A percentile compares a stretch with the other conserved stretches of the same genome.
phyloP scores from a whole-genome alignment of 805 yeast genomes.

The Cyberlindnera bimundalis region DNA sequence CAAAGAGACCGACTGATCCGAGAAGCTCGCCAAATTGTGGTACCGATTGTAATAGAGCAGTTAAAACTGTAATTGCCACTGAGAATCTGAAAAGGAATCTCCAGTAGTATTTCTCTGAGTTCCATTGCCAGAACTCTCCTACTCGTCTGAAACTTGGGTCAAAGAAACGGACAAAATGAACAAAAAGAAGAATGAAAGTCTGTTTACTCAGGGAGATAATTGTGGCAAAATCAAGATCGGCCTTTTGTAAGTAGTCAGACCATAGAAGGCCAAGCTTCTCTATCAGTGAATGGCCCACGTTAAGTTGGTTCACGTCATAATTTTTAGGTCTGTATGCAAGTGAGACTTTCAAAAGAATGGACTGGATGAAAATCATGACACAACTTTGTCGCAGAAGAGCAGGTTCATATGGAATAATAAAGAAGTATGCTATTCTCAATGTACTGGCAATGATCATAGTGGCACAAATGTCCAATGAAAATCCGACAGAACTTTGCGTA shows the following conservation, averaged over 20 bases:
- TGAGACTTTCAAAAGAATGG: constrained; percentile 58
- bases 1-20: constrained; percentile 62
- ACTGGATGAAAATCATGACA: constrained; percentile 82
- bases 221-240: constrained; percentile 10
- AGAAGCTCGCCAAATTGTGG: constrained; percentile 45
- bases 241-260: constrained; percentile 1
- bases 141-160: constrained; percentile 70
- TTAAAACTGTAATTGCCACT: constrained; percentile 26
- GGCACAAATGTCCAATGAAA: constrained; percentile 88
- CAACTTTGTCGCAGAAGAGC: constrained; percentile 74
- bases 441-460: constrained; percentile 81
- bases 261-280: constrained; percentile 7
- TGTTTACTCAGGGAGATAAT: constrained; percentile 6
- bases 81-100: constrained; percentile 44
- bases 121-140: constrained; percentile 85
- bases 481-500: constrained; percentile 68
- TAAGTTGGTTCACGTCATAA: constrained; percentile 36
- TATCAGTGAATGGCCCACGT: constrained; percentile 17
- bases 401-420: constrained; percentile 78
- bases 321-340: constrained; percentile 52
- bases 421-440: constrained; percentile 70
- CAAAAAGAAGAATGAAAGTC: constrained; percentile 24
- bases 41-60: constrained; percentile 36
- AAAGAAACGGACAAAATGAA: constrained; percentile 52
- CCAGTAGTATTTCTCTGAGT: constrained; percentile 56